phyloP scores from a whole-genome alignment of 2,329 filamentous ascomycete genomes.

The Paradendryphiella salina region DNA sequence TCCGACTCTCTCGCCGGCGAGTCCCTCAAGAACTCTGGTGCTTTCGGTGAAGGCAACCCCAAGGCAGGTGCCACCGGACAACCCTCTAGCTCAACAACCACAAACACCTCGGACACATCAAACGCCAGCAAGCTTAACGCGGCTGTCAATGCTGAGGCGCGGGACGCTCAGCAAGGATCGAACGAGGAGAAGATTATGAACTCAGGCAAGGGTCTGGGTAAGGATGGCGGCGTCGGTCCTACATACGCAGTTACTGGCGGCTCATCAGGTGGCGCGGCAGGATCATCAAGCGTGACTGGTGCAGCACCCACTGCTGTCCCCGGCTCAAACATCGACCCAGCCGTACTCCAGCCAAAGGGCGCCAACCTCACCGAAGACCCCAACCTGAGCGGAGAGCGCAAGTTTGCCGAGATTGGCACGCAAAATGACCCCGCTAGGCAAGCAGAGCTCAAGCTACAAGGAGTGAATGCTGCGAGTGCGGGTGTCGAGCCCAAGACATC shows the following conservation, averaged over 20 bases:
- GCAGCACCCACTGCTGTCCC: slow-evolving; percentile 47
- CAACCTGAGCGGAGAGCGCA: slow-evolving; percentile 25
- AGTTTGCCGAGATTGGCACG: slow-evolving; percentile 54
- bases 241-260: slow-evolving; percentile 40
- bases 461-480: slow-evolving; percentile 38
- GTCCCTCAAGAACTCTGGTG: slow-evolving; percentile 63
- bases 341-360: slow-evolving; percentile 54
- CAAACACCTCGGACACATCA: slow-evolving; percentile 61
- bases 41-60: slow-evolving; percentile 63
- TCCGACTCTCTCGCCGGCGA: slow-evolving; percentile 76
- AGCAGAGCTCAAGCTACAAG: slow-evolving; percentile 49
- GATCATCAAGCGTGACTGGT: slow-evolving; percentile 24
- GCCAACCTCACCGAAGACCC: slow-evolving; percentile 55
- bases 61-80: slow-evolving; percentile 56
- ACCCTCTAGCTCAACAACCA: slow-evolving; percentile 57
- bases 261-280: slow-evolving; percentile 38
- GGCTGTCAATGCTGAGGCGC: slow-evolving; percentile 51
- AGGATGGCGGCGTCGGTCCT: slow-evolving; percentile 42
- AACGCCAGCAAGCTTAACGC: slow-evolving; percentile 56
- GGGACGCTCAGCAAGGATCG: slow-evolving; percentile 50
- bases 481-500: slow-evolving; percentile 20
- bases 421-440: slow-evolving; percentile 59
- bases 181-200: slow-evolving; percentile 48
- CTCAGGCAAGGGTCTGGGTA: slow-evolving; percentile 45
- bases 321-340: slow-evolving; percentile 37